Conservation (phyloP, 495 filamentous ascomycete species). For the Corynascus novoguineensis region DNA sequence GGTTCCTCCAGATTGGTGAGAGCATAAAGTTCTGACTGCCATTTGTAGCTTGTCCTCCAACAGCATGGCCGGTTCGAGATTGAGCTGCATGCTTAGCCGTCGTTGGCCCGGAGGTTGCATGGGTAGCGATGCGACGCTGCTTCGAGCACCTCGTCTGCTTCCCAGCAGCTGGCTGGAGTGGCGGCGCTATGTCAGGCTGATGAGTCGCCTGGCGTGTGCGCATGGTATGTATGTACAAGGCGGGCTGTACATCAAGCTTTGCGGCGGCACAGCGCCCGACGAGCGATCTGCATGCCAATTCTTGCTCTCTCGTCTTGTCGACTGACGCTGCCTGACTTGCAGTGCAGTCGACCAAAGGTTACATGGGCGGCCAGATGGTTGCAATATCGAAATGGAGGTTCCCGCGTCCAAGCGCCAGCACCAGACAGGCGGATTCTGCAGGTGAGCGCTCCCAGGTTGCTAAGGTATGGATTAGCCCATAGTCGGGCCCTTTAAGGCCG, state of each 20-base stretch:
- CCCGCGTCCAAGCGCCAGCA: constrained; percentile 13
- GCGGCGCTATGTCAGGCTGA: too few species aligned
- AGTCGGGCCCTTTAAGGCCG: neutral
- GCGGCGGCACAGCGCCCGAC: constrained; percentile 14
- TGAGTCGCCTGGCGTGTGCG: too few species aligned
- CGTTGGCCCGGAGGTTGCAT: constrained; percentile 9
- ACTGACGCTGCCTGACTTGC: neutral
- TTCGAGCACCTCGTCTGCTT: neutral
- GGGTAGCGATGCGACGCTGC: constrained; percentile 3
- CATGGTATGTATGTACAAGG: too few species aligned
- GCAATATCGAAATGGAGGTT: constrained; percentile 29
- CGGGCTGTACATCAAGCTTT: constrained; percentile 22
- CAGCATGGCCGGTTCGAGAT: neutral
- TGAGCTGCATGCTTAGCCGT: constrained; percentile 5
- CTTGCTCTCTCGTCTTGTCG: neutral
- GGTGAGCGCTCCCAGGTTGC: neutral
- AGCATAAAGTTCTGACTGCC: neutral
- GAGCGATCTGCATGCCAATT: neutral
- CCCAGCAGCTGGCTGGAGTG: too few species aligned
- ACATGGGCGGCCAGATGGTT: constrained; percentile 26
- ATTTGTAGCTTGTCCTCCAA: neutral
- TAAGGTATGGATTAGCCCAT: constrained; percentile 13
- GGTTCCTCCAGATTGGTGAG: too few species aligned
- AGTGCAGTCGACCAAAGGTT: neutral
- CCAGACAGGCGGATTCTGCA: constrained; percentile 12